A percentile compares a stretch with the other conserved stretches of the same genome.
phyloP scores from a whole-genome alignment of 352 stramenopile genomes.

The Blastocystis sp. region DNA sequence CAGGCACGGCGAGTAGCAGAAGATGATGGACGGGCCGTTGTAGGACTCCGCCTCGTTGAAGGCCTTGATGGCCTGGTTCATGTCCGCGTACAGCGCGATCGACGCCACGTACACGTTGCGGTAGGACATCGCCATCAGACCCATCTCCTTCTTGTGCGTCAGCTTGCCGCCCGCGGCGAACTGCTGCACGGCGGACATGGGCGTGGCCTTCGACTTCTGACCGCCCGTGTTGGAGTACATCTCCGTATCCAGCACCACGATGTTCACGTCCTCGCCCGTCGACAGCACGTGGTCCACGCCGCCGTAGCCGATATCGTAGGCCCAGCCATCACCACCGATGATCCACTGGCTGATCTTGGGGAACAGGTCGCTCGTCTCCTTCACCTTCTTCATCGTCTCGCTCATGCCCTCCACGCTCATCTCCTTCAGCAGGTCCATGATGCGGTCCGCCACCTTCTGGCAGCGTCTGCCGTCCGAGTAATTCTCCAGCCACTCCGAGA shows the following conservation, averaged over 20 bases:
- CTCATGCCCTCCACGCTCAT: constrained; percentile 68
- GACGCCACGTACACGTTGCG: constrained; percentile 87
- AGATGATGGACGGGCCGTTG: constrained; percentile 83
- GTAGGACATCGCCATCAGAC: constrained; percentile 87
- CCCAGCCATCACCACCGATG: constrained; percentile 77
- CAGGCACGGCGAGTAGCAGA: constrained; percentile 82
- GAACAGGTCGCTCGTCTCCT: constrained; percentile 75
- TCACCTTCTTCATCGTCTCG: constrained; percentile 73
- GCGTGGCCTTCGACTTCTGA: constrained; percentile 75
- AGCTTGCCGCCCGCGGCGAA: constrained; percentile 76
- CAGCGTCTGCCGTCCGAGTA: constrained; percentile 76
- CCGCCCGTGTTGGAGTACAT: constrained; percentile 77
- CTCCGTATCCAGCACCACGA: constrained; percentile 77
- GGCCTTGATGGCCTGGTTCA: constrained; percentile 80
- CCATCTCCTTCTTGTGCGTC: constrained; percentile 85
- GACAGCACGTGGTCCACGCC: constrained; percentile 76
- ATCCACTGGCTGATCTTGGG: constrained; percentile 77
- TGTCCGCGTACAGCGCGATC: constrained; percentile 76
- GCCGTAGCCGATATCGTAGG: constrained; percentile 77
- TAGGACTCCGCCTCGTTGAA: constrained; percentile 85
- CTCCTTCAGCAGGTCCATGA: constrained; percentile 63
- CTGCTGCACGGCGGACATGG: constrained; percentile 74
- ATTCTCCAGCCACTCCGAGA: constrained; percentile 76
- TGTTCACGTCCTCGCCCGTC: constrained; percentile 76
- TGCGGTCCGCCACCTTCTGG: constrained; percentile 74